Percentiles rank a stretch among this genome's conserved stretches.
These are phyloP conservation scores for Corymbia calophylla DNA, from an alignment of 441 rosid species.

Conservation along the genomic window DNA sequence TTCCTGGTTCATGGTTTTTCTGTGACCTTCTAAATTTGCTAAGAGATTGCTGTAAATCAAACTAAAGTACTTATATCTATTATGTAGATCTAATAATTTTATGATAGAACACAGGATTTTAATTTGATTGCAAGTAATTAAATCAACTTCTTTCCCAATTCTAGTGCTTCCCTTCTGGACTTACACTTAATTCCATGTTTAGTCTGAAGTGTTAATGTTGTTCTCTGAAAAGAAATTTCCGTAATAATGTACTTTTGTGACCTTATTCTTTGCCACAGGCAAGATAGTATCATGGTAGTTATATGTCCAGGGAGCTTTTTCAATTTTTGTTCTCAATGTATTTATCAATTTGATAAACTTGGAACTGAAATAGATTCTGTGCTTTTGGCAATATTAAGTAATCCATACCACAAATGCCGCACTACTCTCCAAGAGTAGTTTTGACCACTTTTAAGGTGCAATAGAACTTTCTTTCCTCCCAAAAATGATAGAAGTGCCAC, in stretches of 20 bases:
- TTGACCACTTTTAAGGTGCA: not conserved
- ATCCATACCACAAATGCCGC: not conserved
- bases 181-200: not conserved
- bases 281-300: not conserved
- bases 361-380: not conserved
- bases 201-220: not conserved
- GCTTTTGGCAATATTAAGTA: not conserved
- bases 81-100: not conserved
- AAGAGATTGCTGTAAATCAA: not conserved
- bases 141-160: not conserved
- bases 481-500: not conserved
- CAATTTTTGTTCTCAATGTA: not conserved
- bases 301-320: not conserved
- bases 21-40: not conserved
- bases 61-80: not conserved
- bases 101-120: not conserved
- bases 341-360: not conserved
- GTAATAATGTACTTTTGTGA: not conserved
- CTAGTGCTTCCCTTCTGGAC: not conserved
- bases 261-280: not conserved
- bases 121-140: not conserved
- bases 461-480: not conserved
- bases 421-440: not conserved
- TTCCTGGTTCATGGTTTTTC: not conserved
- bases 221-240: not conserved